Conservation (phyloP, 2,329 filamentous ascomycete genomes). For the Aspergillus intermedius region DNA sequence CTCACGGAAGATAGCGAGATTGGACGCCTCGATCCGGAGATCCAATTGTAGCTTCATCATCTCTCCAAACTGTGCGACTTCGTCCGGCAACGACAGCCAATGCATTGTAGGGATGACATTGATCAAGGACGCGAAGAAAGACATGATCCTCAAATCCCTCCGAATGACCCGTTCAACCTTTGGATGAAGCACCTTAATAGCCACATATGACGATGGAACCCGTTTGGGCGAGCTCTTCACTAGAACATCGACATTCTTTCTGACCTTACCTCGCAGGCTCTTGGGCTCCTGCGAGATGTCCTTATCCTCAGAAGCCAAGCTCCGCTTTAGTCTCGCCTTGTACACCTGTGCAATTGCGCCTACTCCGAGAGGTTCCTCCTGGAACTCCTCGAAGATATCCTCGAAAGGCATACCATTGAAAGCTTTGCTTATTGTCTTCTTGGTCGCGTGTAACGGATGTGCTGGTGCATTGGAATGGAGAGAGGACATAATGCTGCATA, state of each 20-base stretch:
- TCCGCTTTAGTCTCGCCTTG: slow-evolving; percentile 81
- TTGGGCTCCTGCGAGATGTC: slow-evolving; percentile 48
- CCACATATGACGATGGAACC: slow-evolving; percentile 86
- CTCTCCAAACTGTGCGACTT: slow-evolving; percentile 87
- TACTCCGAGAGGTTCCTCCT: slow-evolving; percentile 81
- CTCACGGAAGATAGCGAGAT: slow-evolving; percentile 75
- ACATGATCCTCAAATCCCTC: slow-evolving; percentile 91
- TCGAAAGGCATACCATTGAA: slow-evolving; percentile 76
- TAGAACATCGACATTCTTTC: slow-evolving; percentile 74
- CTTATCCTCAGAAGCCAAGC: slow-evolving; percentile 59
- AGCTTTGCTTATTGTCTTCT: slow-evolving; percentile 69
- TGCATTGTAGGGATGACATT: slow-evolving; percentile 90
- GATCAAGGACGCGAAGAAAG: slow-evolving; percentile 75
- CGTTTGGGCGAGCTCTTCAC: slow-evolving; percentile 79
- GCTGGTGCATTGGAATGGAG: slow-evolving; percentile 92
- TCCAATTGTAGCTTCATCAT: slow-evolving; percentile 99
- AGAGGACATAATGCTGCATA: slow-evolving; percentile 90
- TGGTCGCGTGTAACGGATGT: slow-evolving; percentile 75
- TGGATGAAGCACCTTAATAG: slow-evolving; percentile 92
- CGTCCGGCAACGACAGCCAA: slow-evolving; percentile 93
- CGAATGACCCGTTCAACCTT: slow-evolving; percentile 81
- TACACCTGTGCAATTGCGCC: slow-evolving; percentile 98
- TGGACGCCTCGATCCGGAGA: slow-evolving; percentile 87
- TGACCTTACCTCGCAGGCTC: slow-evolving; percentile 62
- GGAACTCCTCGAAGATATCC: slow-evolving; percentile 93